Percentiles rank a stretch among this genome's conserved stretches.
Conservation (phyloP, 768 basidiomycete genomes). For the Termitomyces heimii region DNA sequence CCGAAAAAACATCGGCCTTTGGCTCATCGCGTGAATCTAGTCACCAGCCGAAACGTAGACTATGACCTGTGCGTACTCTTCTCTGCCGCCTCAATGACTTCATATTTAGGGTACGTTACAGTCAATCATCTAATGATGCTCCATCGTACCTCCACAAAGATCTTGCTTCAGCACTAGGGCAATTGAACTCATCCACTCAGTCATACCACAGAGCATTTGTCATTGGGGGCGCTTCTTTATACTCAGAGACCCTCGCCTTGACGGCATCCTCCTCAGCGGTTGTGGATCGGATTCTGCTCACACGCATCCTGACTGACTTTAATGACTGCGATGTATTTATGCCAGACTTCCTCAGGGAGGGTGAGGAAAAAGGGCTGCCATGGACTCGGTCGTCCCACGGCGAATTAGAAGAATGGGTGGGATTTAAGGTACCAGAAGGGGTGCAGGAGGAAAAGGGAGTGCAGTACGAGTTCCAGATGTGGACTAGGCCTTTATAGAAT, state of each 20-base stretch:
- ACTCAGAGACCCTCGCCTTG: conserved; percentile 57
- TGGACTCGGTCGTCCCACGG: conserved; percentile 61
- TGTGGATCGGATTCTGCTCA: conserved; percentile 84
- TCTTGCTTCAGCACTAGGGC: conserved; percentile 36
- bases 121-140: conserved; percentile 12
- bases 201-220: conserved; percentile 63
- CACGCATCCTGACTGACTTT: conserved; percentile 72
- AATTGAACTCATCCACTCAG: conserved; percentile 19
- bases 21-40: conserved; percentile 65
- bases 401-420: conserved; percentile 72
- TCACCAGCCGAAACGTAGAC: conserved; percentile 57
- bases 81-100: background rate
- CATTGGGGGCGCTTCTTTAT: conserved; percentile 90
- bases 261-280: conserved; percentile 28
- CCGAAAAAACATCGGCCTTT: conserved; percentile 82
- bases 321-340: conserved; percentile 85
- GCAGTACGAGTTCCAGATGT: conserved; percentile 94
- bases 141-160: conserved; percentile 31
- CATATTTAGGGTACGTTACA: background rate
- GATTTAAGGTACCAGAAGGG: conserved; percentile 71
- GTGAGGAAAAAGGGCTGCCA: conserved; percentile 27
- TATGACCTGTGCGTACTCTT: conserved; percentile 53
- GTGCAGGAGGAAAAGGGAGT: conserved; percentile 78
- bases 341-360: conserved; percentile 52
- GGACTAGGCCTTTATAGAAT: conserved; percentile 45